These are phyloP conservation scores for Talaromyces nanjingensis DNA, from an alignment of 495 filamentous ascomycete genomes.

Conservation along the genomic window DNA sequence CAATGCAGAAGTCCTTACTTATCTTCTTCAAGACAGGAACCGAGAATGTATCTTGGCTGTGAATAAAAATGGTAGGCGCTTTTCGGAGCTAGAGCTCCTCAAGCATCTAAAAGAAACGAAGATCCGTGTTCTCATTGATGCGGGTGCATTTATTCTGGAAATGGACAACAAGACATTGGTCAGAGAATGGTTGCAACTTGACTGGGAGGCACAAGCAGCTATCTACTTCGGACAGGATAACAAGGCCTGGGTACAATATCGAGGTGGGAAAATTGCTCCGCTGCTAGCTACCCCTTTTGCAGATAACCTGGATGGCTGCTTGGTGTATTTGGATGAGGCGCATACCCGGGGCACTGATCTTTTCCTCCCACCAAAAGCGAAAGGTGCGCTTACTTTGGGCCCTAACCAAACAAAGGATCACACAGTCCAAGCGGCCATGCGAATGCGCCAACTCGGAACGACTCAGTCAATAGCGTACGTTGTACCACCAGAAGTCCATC, in stretches of 20 bases:
- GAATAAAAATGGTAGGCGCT: constrained; percentile 1
- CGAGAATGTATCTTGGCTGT: constrained; percentile 7
- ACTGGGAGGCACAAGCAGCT: constrained; percentile 31
- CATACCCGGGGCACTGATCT: constrained; percentile 72
- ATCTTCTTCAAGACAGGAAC: constrained; percentile 37
- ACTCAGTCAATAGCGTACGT: constrained; percentile 52
- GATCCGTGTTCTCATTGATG: constrained; percentile 56
- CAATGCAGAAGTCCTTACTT: constrained; percentile 55
- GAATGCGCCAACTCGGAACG: constrained; percentile 52
- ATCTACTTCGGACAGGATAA: constrained; percentile 50
- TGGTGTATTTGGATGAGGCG: constrained; percentile 68
- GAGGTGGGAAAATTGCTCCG: constrained; percentile 33
- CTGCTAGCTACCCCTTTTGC: constrained; percentile 53
- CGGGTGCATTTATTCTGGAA: constrained; percentile 63
- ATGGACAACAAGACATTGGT: constrained; percentile 45
- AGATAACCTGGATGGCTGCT: constrained; percentile 48
- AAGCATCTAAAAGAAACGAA: constrained; percentile 42
- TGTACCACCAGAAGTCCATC: constrained; percentile 44
- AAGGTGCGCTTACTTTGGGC: constrained; percentile 63
- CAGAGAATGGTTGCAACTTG: constrained; percentile 31
- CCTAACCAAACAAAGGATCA: constrained; percentile 60
- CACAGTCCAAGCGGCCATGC: constrained; percentile 67
- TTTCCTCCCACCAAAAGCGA: constrained; percentile 48
- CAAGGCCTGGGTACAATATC: constrained; percentile 35
- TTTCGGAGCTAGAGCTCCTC: constrained; percentile 12